Evolutionary conservation across 495 filamentous ascomycete species (phyloP).

Genomic region (Aspergillus baeticus): DNA sequence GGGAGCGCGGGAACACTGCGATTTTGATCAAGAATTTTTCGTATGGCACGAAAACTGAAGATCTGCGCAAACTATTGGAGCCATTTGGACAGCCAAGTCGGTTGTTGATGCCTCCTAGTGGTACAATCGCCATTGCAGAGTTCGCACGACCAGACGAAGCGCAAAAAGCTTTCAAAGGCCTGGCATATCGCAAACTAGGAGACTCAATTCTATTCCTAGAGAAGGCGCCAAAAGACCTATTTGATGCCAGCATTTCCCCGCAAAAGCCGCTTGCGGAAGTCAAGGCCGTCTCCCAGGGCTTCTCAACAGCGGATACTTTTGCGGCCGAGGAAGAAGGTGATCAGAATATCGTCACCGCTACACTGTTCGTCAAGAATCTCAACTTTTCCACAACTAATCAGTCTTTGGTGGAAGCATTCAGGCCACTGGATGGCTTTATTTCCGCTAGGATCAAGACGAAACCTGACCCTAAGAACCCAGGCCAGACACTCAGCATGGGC

Average conservation of each 20-base stretch:
- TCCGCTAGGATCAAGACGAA: conserved; percentile 86
- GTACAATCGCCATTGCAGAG: conserved; percentile 90
- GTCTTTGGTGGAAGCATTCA: conserved; percentile 70
- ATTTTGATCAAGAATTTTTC: conserved; percentile 96
- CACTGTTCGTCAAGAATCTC: conserved; percentile 89
- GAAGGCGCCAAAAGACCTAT: conserved; percentile 84
- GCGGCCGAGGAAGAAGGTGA: conserved; percentile 53
- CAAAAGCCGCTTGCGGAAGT: conserved; percentile 28
- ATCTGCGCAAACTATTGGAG: conserved; percentile 51
- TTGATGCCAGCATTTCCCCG: conserved; percentile 43
- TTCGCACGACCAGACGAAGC: conserved; percentile 76
- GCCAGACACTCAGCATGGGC: conserved; percentile 87
- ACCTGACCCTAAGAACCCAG: conserved; percentile 78
- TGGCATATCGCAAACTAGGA: conserved; percentile 88
- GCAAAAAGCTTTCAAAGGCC: conserved; percentile 72
- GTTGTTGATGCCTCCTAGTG: conserved; percentile 87
- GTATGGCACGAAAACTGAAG: conserved; percentile 65
- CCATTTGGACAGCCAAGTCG: conserved; percentile 64
- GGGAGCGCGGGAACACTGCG: conserved; percentile 77
- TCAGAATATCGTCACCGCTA: conserved; percentile 61
- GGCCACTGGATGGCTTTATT: conserved; percentile 78
- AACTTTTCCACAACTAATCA: conserved; percentile 85
- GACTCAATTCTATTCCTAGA: conserved; percentile 91
- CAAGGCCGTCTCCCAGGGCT: conserved; percentile 44
- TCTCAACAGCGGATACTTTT: conserved; percentile 57